These are phyloP conservation scores for Microbotryomycetes sp. DNA, from an alignment of 1,284 basidiomycete species.

Conservation along the genomic window DNA sequence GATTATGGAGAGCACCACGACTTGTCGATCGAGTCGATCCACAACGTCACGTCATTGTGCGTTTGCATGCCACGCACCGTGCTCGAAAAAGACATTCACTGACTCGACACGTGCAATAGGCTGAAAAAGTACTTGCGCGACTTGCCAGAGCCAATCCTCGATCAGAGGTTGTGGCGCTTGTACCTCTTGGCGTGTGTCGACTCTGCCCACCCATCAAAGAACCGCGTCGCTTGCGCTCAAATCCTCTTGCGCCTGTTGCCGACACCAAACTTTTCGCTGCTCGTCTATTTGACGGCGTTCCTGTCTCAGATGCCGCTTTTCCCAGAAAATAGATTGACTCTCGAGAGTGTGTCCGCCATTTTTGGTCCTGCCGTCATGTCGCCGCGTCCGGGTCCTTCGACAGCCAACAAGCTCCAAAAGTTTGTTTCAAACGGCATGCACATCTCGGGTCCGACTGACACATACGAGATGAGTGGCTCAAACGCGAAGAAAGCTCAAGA, in stretches of 20 bases:
- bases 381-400: constrained; percentile 17
- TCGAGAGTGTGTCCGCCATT: constrained; percentile 40
- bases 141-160: constrained; percentile 46
- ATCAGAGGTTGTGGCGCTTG: constrained; percentile 38
- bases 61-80: neutral
- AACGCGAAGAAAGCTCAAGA: constrained; percentile 17
- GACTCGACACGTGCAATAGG: neutral
- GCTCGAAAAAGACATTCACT: neutral
- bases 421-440: constrained; percentile 2
- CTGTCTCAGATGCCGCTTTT: constrained; percentile 46
- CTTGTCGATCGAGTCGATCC: constrained; percentile 51
- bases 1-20: constrained; percentile 41
- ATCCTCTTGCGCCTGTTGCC: constrained; percentile 57
- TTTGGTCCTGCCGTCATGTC: constrained; percentile 40
- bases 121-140: constrained; percentile 53
- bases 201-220: constrained; percentile 26
- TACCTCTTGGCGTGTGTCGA: constrained; percentile 38
- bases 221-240: constrained; percentile 45
- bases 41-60: constrained; percentile 54
- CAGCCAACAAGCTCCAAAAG: neutral
- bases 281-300: constrained; percentile 58
- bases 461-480: neutral
- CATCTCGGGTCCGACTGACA: constrained; percentile 25
- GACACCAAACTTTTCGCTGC: constrained; percentile 50
- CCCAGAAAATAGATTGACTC: constrained; percentile 39